Conservation (phyloP, 345 rosid species). For the Cardamine occulta region DNA sequence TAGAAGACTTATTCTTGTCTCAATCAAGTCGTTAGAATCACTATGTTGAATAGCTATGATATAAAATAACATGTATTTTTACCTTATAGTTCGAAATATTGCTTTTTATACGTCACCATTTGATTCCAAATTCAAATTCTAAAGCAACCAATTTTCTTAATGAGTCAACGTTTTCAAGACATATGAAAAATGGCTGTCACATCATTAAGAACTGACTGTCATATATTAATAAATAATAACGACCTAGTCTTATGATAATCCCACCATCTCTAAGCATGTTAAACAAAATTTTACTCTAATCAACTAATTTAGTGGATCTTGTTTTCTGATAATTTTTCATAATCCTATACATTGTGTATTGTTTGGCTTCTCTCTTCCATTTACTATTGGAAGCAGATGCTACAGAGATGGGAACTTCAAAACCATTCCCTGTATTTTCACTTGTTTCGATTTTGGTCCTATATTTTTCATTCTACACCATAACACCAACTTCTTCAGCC, state of each 20-base stretch:
- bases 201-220: not conserved
- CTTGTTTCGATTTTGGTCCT: constrained; percentile 27
- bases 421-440: constrained; percentile 2
- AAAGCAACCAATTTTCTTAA: not conserved
- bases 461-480: constrained; percentile 30
- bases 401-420: constrained; percentile 36
- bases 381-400: too few species aligned
- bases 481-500: constrained; percentile 27
- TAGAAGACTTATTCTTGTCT: too few species aligned
- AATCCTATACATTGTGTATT: not conserved
- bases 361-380: not conserved
- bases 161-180: not conserved
- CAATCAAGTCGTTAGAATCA: too few species aligned
- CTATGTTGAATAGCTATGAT: too few species aligned
- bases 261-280: not conserved
- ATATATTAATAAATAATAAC: not conserved
- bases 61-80: too few species aligned
- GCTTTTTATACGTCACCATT: too few species aligned
- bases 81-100: not conserved
- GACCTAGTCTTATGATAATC: not conserved
- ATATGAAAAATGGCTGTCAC: not conserved
- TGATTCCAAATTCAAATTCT: not conserved
- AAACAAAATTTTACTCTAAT: not conserved
- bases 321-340: not conserved
- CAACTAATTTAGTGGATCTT: not conserved